phyloP scores from a whole-genome alignment of 1,284 basidiomycete genomes.

The Ceratobasidium sp. region DNA sequence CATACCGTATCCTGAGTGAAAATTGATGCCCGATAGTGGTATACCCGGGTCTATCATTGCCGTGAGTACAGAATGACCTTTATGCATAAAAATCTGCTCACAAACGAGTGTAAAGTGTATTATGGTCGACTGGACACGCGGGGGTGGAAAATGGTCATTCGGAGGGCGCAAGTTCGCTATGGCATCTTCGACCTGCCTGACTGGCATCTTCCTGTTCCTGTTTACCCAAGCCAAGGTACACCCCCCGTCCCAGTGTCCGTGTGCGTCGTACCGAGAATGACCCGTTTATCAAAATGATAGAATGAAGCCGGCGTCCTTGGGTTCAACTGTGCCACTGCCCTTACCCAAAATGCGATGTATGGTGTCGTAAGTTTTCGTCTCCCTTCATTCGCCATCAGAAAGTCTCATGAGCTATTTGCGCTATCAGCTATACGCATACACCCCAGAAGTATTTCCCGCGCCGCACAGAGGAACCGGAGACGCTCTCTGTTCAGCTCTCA shows the following conservation, averaged over 20 bases:
- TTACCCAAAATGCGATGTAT: slow-evolving; percentile 72
- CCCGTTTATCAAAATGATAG: slow-evolving; percentile 4
- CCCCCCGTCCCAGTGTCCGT: neutral
- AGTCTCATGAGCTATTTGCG: slow-evolving; percentile 50
- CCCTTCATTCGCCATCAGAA: slow-evolving; percentile 49
- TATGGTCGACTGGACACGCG: slow-evolving; percentile 63
- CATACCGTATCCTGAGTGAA: too few relatives aligned
- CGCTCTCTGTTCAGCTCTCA: slow-evolving; percentile 64
- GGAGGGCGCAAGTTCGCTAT: slow-evolving; percentile 66
- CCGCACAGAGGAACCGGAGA: slow-evolving; percentile 73
- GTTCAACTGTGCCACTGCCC: slow-evolving; percentile 63
- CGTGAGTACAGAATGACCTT: slow-evolving; percentile 54
- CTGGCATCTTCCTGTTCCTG: slow-evolving; percentile 68
- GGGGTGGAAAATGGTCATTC: slow-evolving; percentile 52
- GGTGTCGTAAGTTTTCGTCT: slow-evolving; percentile 60
- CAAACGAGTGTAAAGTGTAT: slow-evolving; percentile 50
- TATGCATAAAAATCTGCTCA: too few relatives aligned
- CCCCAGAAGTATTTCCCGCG: slow-evolving; percentile 73
- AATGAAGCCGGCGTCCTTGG: slow-evolving; percentile 62
- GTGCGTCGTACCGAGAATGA: neutral
- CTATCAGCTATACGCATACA: slow-evolving; percentile 63
- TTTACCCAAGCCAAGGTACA: slow-evolving; percentile 63
- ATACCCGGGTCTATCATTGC: slow-evolving; percentile 70
- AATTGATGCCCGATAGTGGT: slow-evolving; percentile 50
- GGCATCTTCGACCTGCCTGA: slow-evolving; percentile 62